These are phyloP conservation scores for Coemansia sp. DNA, from an alignment of 192 early-diverging fungal species.

Conservation along the genomic window DNA sequence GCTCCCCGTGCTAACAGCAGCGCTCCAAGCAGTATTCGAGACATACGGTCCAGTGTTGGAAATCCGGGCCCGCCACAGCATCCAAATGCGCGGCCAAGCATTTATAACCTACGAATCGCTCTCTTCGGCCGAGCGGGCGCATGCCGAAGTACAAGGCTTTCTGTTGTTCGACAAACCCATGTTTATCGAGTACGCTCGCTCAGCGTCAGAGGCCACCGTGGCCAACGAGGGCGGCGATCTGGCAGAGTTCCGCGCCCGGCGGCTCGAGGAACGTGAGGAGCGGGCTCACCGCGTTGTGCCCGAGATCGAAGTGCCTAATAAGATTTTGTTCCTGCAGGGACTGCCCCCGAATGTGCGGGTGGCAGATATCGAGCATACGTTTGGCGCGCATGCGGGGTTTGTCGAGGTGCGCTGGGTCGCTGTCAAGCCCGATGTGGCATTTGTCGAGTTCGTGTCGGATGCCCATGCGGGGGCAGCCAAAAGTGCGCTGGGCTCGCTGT, in stretches of 20 bases:
- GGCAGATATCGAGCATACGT: conserved; percentile 63
- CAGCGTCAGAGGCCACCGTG: conserved; percentile 41
- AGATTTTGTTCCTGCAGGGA: conserved; percentile 91
- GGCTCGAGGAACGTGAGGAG: conserved; percentile 19
- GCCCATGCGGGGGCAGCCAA: conserved; percentile 78
- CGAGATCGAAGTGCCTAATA: conserved; percentile 84
- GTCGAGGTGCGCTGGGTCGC: conserved; percentile 94
- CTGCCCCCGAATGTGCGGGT: conserved; percentile 72
- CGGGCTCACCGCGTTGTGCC: conserved; percentile 53
- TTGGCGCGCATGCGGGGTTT: conserved; percentile 74
- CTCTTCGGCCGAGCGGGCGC: conserved; percentile 68
- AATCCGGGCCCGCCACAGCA: conserved; percentile 73
- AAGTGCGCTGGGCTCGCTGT: conserved; percentile 41
- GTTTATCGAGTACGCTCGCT: conserved; percentile 50
- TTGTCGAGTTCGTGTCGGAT: conserved; percentile 95
- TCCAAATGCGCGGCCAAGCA: conserved; percentile 90
- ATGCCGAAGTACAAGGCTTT: conserved; percentile 82
- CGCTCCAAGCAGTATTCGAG: conserved; percentile 76
- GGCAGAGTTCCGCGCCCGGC: conserved; percentile 23
- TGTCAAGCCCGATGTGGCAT: conserved; percentile 89
- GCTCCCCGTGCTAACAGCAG: conserved; percentile 67
- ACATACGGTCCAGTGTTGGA: conserved; percentile 83
- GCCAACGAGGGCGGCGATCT: conserved; percentile 63
- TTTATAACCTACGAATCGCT: conserved; percentile 79
- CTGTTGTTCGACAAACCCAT: conserved; percentile 82